Evolutionary conservation across 2,329 filamentous ascomycete genomes (phyloP).

Genomic region (Fusarium sp.): DNA sequence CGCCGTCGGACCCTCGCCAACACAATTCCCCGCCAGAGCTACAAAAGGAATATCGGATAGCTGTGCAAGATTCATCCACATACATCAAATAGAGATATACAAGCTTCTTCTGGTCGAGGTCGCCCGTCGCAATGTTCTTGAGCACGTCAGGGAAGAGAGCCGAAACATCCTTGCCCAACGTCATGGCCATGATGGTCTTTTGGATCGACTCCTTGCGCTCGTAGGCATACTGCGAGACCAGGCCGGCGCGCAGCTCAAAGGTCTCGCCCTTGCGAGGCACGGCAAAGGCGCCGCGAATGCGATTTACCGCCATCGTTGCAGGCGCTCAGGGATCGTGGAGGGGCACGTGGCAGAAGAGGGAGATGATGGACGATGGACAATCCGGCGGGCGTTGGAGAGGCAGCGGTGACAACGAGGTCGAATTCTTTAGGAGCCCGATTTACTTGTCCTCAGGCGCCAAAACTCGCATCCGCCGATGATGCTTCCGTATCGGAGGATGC

Average conservation of each 20-base stretch:
- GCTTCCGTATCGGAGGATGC: slow-evolving; percentile 27
- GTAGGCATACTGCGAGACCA: slow-evolving; percentile 99
- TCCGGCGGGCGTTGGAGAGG: slow-evolving; percentile 17
- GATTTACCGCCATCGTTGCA: slow-evolving; percentile 89
- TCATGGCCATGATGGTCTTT: slow-evolving; percentile 99
- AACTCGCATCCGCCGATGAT: slow-evolving; percentile 39
- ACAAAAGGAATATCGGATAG: slow-evolving; percentile 2
- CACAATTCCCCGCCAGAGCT: slow-evolving; percentile 15
- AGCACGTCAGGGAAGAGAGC: slow-evolving; percentile 96
- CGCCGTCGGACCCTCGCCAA: slow-evolving; percentile 9
- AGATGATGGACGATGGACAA: slow-evolving; percentile 19
- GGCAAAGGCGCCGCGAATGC: slow-evolving; percentile 94
- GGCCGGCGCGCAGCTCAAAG: slow-evolving; percentile 93
- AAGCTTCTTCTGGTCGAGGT: slow-evolving; percentile 99
- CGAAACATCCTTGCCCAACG: slow-evolving; percentile 97
- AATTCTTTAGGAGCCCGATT: slow-evolving; percentile 25
- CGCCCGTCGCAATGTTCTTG: slow-evolving; percentile 96
- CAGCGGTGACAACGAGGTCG: slow-evolving; percentile 44
- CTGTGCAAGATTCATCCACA: slow-evolving; percentile 50
- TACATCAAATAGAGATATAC: slow-evolving; percentile 99
- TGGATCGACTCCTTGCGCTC: slow-evolving; percentile 99
- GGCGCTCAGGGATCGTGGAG: slow-evolving; percentile 43
- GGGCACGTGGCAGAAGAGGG: slow-evolving; percentile 36
- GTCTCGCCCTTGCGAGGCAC: slow-evolving; percentile 97
- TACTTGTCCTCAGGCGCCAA: slow-evolving; percentile 32